phyloP scores from a whole-genome alignment of 257 asterid species.

The Rhazya stricta region DNA sequence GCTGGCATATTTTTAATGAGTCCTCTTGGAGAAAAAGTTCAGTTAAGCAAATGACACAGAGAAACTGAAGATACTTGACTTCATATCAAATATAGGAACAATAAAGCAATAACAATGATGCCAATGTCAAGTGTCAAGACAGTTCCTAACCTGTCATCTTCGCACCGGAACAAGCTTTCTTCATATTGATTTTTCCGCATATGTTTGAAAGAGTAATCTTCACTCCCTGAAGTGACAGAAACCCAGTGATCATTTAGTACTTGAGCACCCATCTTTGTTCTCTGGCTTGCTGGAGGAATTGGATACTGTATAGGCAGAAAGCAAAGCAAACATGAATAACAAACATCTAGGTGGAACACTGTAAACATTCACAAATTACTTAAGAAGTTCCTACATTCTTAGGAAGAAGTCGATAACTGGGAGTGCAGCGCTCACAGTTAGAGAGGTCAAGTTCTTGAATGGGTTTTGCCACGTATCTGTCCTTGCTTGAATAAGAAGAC shows the following conservation, averaged over 20 bases:
- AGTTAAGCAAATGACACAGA: slow-evolving; percentile 5
- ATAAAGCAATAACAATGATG: slow-evolving; percentile 3
- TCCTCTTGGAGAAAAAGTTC: neutral
- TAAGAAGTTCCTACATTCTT: slow-evolving; percentile 56
- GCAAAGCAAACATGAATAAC: slow-evolving; percentile 24
- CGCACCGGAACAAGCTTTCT: slow-evolving; percentile 93
- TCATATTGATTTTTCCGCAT: slow-evolving; percentile 96
- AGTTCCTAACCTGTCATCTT: slow-evolving; percentile 79
- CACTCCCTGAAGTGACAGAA: slow-evolving; percentile 98
- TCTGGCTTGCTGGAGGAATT: slow-evolving; percentile 67
- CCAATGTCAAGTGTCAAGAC: slow-evolving; percentile 11
- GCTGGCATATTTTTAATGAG: neutral
- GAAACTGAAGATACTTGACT: slow-evolving; percentile 1
- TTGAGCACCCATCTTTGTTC: slow-evolving; percentile 58
- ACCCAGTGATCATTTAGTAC: slow-evolving; percentile 96
- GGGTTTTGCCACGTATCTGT: slow-evolving; percentile 65
- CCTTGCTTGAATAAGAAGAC: slow-evolving; percentile 56
- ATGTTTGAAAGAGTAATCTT: slow-evolving; percentile 95
- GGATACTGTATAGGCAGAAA: slow-evolving; percentile 63
- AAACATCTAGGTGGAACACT: slow-evolving; percentile 16
- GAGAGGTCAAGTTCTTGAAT: slow-evolving; percentile 97
- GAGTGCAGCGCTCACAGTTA: slow-evolving; percentile 75
- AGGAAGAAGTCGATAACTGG: slow-evolving; percentile 92
- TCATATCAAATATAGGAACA: slow-evolving; percentile 12
- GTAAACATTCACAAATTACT: slow-evolving; percentile 15